Conservation (phyloP, 495 filamentous ascomycete species). For the Symbiotaphrina buchneri region DNA sequence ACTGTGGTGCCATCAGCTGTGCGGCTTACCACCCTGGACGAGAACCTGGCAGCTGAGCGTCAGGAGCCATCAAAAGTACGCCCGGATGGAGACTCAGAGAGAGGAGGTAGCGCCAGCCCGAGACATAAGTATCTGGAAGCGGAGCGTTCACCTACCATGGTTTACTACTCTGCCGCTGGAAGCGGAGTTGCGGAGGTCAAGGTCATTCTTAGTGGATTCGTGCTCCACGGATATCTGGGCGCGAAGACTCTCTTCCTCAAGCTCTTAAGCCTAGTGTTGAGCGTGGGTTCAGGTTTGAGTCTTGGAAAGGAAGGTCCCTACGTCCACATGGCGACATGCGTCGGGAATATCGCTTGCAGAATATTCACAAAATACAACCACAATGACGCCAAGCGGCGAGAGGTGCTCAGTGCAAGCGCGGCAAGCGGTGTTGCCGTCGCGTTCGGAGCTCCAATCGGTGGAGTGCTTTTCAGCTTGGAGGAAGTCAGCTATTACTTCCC, state of each 20-base stretch:
- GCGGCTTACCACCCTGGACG: constrained; percentile 69
- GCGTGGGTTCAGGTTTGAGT: constrained; percentile 79
- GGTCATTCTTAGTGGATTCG: constrained; percentile 92
- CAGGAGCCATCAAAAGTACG: constrained; percentile 10
- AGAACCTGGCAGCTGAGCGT: constrained; percentile 39
- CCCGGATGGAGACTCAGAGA: constrained; percentile 15
- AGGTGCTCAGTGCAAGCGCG: constrained; percentile 80
- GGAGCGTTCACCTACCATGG: constrained; percentile 35
- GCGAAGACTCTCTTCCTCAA: constrained; percentile 77
- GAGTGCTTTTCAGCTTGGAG: constrained; percentile 83
- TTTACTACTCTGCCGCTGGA: constrained; percentile 89
- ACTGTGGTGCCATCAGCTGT: constrained; percentile 80
- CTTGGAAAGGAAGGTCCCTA: constrained; percentile 94
- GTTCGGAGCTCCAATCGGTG: constrained; percentile 82
- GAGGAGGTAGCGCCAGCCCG: constrained; percentile 15
- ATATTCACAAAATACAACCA: constrained; percentile 81
- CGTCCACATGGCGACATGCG: constrained; percentile 89
- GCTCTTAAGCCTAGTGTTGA: constrained; percentile 60
- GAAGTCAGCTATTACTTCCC: constrained; percentile 97
- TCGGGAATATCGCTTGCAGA: constrained; percentile 88
- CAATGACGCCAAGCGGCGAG: constrained; percentile 79
- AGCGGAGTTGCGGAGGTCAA: constrained; percentile 95
- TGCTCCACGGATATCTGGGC: constrained; percentile 87
- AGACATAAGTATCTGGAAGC: constrained; percentile 9
- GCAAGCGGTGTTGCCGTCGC: constrained; percentile 88